A percentile compares a stretch with the other conserved stretches of the same genome.
Evolutionary conservation across 2,329 filamentous ascomycete genomes (phyloP).

Genomic region (Orbilia blumenaviensis): DNA sequence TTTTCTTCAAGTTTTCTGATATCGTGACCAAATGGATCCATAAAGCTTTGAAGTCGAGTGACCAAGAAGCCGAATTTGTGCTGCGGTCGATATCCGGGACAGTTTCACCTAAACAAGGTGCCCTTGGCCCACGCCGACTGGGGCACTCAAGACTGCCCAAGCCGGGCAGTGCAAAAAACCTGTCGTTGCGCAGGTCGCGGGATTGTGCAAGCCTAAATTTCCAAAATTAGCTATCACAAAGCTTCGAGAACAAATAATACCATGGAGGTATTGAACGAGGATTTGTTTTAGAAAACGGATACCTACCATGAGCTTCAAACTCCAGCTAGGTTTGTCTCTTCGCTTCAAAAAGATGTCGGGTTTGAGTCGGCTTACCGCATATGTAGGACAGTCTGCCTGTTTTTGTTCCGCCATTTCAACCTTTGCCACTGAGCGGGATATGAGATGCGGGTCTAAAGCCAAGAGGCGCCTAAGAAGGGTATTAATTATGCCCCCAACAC

Average conservation of each 20-base stretch:
- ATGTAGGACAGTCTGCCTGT: background rate
- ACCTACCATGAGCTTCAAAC: no score
- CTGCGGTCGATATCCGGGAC: constrained; percentile 39
- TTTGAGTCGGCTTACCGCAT: background rate
- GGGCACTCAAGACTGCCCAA: constrained; percentile 34
- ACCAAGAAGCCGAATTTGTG: constrained; percentile 19
- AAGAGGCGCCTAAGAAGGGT: no score
- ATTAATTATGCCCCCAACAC: no score
- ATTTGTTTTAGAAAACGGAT: background rate
- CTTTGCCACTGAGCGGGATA: no score
- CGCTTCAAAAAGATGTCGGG: background rate
- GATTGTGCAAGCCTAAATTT: constrained; percentile 3
- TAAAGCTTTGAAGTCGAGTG: background rate
- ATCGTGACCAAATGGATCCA: background rate
- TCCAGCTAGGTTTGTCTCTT: background rate
- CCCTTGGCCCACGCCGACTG: constrained; percentile 6
- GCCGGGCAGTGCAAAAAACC: constrained; percentile 39
- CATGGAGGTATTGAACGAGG: background rate
- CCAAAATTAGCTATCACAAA: constrained; percentile 34
- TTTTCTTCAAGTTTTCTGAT: background rate
- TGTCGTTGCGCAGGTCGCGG: constrained; percentile 16
- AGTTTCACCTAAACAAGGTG: constrained; percentile 47
- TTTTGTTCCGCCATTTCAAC: background rate
- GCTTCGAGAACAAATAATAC: constrained; percentile 29
- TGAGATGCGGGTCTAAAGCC: no score